Conservation (phyloP, 2,329 filamentous ascomycete species). For the Talaromyces atroroseus region DNA sequence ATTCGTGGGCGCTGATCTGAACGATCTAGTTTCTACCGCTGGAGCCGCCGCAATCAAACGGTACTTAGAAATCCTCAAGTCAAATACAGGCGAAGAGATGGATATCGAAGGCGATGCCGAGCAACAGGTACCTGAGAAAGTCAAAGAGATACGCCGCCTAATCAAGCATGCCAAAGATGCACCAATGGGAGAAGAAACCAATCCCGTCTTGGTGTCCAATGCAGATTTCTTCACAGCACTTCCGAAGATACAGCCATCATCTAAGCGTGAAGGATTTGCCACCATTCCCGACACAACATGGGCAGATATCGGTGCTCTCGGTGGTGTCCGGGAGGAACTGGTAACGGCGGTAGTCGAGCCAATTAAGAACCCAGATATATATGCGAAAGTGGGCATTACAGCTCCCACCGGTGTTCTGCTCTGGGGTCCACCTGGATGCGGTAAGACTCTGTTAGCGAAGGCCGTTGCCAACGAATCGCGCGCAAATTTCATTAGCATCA, state of each 20-base stretch:
- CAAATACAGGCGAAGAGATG: constrained; percentile 44
- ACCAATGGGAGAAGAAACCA: constrained; percentile 48
- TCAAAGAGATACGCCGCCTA: constrained; percentile 46
- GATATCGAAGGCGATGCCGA: constrained; percentile 44
- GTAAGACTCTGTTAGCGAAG: constrained; percentile 93
- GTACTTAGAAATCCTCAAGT: constrained; percentile 51
- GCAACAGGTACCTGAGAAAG: constrained; percentile 31
- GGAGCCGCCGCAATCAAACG: constrained; percentile 60
- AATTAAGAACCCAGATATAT: constrained; percentile 75
- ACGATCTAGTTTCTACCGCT: constrained; percentile 63
- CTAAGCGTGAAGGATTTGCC: constrained; percentile 88
- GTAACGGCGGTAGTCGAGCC: constrained; percentile 82
- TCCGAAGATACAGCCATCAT: constrained; percentile 69
- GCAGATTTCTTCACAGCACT: constrained; percentile 69
- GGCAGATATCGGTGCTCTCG: constrained; percentile 82
- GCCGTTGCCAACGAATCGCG: constrained; percentile 92
- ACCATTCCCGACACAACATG: constrained; percentile 92
- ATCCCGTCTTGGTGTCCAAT: constrained; percentile 56
- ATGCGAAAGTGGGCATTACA: constrained; percentile 69
- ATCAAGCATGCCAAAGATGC: constrained; percentile 51
- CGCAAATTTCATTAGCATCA: constrained; percentile 97
- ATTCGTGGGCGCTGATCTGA: constrained; percentile 86
- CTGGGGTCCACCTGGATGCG: constrained; percentile 94
- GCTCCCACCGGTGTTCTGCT: constrained; percentile 83
- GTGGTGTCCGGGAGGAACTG: constrained; percentile 72